Evolutionary conservation across 108 stramenopile species (phyloP), one percentile per base, ranked within the genome.

Genomic region (Bacterosira constricta): DNA sequence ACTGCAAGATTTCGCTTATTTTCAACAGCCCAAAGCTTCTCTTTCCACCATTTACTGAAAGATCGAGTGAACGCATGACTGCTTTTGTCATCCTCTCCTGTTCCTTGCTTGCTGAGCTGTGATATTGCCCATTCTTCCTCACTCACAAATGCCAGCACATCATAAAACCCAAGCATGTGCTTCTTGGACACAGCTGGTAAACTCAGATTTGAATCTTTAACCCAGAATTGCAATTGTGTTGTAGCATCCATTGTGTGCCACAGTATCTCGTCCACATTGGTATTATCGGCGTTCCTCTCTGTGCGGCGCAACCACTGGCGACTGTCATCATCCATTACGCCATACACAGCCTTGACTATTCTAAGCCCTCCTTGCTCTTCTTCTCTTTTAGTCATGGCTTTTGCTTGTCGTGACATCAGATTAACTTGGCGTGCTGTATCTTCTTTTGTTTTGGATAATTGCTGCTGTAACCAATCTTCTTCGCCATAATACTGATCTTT

Each of bases 221-320:
- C 82, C 90, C 90, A 91, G 51, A 94, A 94, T 59, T 91, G 92
- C 29, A 94, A 68, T 46, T 86, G 92, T 17, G 75, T 75, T 10
- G 90, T 88, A 38, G 83, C 90, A 79, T 91, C 86, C 78, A 86
- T 71, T 0, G 82, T 25, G 21, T 51, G 58, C 17, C 30, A 39
- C 17, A n/a, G n/a, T n/a, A n/a, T n/a, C n/a, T n/a, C n/a, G n/a
- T n/a, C n/a, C n/a, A n/a, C n/a, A n/a, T n/a, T n/a, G n/a, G n/a
- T n/a, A n/a, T n/a, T n/a, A n/a, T n/a, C n/a, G n/a, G n/a, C n/a
- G n/a, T 12, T 59, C 32, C 21, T 63, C 46, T 27, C 45, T 31
- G 6, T 17, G n/a, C 61, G 36, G 27, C 4, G 36, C 17, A 71
- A 26, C 63, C 63, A 66, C 58, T 59, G n/a, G 5, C 49, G 56